phyloP scores from a whole-genome alignment of 2,329 filamentous ascomycete species.

The Diaporthe caulivora region DNA sequence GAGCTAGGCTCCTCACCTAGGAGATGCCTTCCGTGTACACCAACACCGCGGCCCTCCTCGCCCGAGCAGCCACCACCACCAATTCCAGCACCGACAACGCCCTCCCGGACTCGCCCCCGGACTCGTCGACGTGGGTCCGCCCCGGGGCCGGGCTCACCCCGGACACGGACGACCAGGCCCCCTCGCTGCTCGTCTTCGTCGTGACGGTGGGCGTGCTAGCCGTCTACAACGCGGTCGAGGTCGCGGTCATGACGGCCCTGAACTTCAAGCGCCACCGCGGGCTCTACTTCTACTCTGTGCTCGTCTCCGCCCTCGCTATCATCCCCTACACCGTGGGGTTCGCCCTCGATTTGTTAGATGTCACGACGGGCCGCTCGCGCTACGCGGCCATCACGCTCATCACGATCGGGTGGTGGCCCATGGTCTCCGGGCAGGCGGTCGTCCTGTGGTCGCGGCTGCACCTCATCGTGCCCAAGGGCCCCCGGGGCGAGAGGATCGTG shows the following conservation, averaged over 20 bases:
- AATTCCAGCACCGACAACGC: neutral
- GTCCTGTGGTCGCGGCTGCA: conserved; percentile 33
- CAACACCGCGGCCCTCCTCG: neutral
- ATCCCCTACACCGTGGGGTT: conserved; percentile 30
- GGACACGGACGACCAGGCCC: neutral
- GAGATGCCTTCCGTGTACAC: neutral
- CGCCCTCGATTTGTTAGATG: conserved; percentile 26
- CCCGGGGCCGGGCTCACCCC: conserved; percentile 27
- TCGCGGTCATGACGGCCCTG: conserved; percentile 9
- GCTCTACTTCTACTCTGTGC: conserved; percentile 28
- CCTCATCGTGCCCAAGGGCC: conserved; percentile 30
- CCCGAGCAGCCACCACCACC: neutral
- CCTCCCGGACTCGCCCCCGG: neutral
- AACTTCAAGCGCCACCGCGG: conserved; percentile 31
- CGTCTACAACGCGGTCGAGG: conserved; percentile 27
- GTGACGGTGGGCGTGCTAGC: conserved; percentile 14
- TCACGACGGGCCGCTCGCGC: neutral
- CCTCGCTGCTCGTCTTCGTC: conserved; percentile 6
- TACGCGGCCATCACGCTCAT: conserved; percentile 32
- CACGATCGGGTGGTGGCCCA: conserved; percentile 31
- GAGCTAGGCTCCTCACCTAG: neutral
- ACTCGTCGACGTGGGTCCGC: neutral
- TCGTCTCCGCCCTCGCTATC: conserved; percentile 24
- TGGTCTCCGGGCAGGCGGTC: conserved; percentile 27
- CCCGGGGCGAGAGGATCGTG: neutral